phyloP scores from a whole-genome alignment of 257 asterid genomes.

The Capsicum pubescens region DNA sequence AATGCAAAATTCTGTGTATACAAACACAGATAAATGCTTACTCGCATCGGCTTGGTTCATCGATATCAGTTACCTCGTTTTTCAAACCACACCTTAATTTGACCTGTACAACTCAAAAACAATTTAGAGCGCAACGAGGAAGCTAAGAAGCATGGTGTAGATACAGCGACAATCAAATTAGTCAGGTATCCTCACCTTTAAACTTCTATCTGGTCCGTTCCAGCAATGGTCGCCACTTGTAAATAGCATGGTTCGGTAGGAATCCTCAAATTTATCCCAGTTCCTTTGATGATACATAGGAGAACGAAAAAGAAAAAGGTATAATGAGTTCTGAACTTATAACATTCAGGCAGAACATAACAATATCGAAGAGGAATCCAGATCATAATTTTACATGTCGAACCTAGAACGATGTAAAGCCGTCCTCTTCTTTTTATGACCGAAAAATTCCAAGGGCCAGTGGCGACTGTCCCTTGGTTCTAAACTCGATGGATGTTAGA shows the following conservation, averaged over 20 bases:
- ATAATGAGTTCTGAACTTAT: constrained; percentile 4
- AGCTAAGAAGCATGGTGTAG: neutral
- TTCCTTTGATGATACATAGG: constrained; percentile 47
- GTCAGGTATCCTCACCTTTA: constrained; percentile 57
- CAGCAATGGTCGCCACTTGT: constrained; percentile 91
- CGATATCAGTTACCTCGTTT: constrained; percentile 80
- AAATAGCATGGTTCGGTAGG: constrained; percentile 72
- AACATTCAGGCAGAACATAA: constrained; percentile 24
- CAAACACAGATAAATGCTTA: constrained; percentile 45
- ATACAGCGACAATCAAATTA: neutral
- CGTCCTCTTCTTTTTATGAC: neutral
- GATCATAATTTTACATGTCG: neutral
- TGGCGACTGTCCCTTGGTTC: neutral
- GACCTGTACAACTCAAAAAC: constrained; percentile 55
- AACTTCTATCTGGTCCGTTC: constrained; percentile 97
- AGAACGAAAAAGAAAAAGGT: neutral
- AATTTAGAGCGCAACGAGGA: neutral
- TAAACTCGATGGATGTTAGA: neutral
- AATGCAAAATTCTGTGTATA: neutral
- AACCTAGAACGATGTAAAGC: neutral
- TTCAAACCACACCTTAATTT: constrained; percentile 90
- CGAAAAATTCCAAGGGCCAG: neutral
- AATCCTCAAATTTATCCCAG: constrained; percentile 94
- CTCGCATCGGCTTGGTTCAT: constrained; percentile 99
- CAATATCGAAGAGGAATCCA: neutral